Conservation (phyloP, 495 filamentous ascomycete species). For the Sabuloglossum arenarium region DNA sequence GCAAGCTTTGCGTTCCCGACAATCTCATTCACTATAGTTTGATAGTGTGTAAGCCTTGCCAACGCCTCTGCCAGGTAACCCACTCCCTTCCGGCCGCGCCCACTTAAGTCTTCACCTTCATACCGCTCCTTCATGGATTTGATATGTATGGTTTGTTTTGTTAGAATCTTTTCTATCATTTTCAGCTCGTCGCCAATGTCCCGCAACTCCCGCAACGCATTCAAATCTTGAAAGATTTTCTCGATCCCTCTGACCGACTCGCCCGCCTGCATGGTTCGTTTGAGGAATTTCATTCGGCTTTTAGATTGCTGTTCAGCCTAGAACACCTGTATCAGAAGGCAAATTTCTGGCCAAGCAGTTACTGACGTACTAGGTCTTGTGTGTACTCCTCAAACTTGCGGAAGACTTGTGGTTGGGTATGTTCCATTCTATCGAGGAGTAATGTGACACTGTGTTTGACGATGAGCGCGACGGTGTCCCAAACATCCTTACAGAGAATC, state of each 20-base stretch:
- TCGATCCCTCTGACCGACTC: neutral
- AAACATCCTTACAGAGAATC: neutral
- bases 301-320: neutral
- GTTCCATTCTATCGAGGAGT: conserved; percentile 1
- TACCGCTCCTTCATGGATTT: neutral
- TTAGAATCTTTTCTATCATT: neutral
- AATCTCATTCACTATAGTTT: neutral
- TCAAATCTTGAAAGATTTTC: neutral
- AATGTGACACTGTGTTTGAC: neutral
- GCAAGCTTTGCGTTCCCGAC: neutral
- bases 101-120: neutral
- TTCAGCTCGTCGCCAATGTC: conserved; percentile 2
- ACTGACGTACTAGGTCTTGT: neutral
- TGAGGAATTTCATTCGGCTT: neutral
- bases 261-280: neutral
- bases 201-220: conserved; percentile 1
- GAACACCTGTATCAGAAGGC: neutral
- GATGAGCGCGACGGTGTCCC: conserved; percentile 1
- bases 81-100: neutral
- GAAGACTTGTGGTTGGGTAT: neutral
- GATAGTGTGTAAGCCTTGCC: neutral
- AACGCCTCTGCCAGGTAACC: neutral
- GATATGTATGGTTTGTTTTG: neutral
- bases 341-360: neutral
- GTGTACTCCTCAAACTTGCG: neutral